Evolutionary conservation across 805 yeast genomes (phyloP).

Genomic region (Saturnispora halmiae): DNA sequence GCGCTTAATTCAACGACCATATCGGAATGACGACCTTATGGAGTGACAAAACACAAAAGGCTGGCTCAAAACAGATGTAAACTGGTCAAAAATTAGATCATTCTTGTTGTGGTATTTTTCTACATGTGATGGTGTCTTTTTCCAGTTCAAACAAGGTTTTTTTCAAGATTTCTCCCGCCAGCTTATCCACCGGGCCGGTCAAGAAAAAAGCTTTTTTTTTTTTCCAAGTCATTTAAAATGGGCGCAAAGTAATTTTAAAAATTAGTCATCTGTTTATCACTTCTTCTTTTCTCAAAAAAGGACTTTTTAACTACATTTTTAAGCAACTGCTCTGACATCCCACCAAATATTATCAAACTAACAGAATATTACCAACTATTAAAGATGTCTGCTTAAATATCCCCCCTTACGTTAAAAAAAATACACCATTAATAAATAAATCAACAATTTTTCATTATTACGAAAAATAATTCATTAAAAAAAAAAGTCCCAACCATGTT

Average conservation of each 20-base stretch:
- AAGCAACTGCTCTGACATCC: slow-evolving; percentile 10
- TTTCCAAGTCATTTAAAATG: not conserved
- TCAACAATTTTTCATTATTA: slow-evolving; percentile 5
- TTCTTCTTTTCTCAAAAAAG: not conserved
- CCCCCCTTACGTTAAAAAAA: slow-evolving; percentile 3
- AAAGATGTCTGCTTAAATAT: slow-evolving; percentile 10
- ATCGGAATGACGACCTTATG: too few relatives aligned
- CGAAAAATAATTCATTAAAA: slow-evolving; percentile 4
- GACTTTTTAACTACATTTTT: not conserved
- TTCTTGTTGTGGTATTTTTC: too few relatives aligned
- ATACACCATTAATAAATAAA: slow-evolving; percentile 3
- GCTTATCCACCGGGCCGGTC: too few relatives aligned
- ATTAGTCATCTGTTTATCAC: not conserved
- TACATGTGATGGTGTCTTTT: too few relatives aligned
- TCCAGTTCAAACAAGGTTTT: too few relatives aligned
- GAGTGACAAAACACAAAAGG: too few relatives aligned
- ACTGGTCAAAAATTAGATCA: too few relatives aligned
- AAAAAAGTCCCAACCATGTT: not conserved
- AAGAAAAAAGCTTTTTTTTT: too few relatives aligned
- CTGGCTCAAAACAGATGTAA: too few relatives aligned
- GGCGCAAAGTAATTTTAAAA: not conserved
- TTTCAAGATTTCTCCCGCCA: too few relatives aligned
- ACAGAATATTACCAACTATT: not conserved
- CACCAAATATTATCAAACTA: not conserved
- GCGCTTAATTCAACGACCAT: not conserved